Base-by-base conservation (phyloP, 208 protist species). In the Acanthamoeba lenticulata region DNA sequence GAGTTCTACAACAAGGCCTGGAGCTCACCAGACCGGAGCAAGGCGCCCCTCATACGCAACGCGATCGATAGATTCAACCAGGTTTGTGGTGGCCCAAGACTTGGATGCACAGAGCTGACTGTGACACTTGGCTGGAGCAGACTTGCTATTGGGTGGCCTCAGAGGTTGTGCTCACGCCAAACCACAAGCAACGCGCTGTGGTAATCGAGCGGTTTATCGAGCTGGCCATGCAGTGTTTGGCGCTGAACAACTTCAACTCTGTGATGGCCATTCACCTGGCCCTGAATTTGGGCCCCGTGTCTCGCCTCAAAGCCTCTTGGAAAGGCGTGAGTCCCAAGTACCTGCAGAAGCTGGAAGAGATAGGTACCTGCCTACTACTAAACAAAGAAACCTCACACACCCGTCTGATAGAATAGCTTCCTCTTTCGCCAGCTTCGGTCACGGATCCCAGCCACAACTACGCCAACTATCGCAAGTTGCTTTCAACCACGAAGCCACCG, bases 141-240 rank as follows among this genome's bases (percentile, higher is more conserved):
- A 52, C 44, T 6, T 92, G 60, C 32, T 92, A 92, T 27, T 92
- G 88, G 88, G 88, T 92, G 34, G 88, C 88, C 0, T 77, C 88
- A 34, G 88, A 92, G 62, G 74, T 92, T 13, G 40, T 92, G 13
- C 6, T 92, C 9, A 92, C 88, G 17, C 88, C 88, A 1, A 92
- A 92, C 29, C 52, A 7, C 7, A 92, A 92, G 60, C 88, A 92
- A 24, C 52, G 88, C 1, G 72, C 88, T 5, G 42, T 74, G 21
- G 88, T 92, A 27, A 67, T 92, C 29, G 57, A 69, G 38, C 49
- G 47, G 2, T 92, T 92, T 38, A 92, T 92, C 32, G 88, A 92
- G 4, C 40, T 92, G 27, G 88, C 88, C 13, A 3, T 7, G 21
- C 27, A 49, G 7, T 92, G 88, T 29, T 1, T 74, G 29, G n/a